Evolutionary conservation across 345 rosid species (phyloP).

Genomic region (Sapria himalayana): DNA sequence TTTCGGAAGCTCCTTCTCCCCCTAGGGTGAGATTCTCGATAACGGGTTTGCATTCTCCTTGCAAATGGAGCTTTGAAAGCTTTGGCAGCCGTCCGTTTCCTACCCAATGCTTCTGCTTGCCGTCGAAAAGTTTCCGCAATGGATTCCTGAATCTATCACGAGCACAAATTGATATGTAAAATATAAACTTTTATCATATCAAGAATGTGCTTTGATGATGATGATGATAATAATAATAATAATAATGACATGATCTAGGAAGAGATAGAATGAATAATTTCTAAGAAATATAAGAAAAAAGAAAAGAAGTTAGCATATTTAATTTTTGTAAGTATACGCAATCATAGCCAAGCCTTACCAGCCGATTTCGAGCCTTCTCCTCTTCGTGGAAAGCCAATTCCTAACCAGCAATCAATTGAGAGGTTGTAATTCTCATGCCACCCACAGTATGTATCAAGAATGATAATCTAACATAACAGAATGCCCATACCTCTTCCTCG

Average conservation of each 20-base stretch:
- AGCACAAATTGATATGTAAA: too few species aligned
- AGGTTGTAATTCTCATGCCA: neutral
- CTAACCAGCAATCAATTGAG: constrained; percentile 11
- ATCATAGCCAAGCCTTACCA: constrained; percentile 15
- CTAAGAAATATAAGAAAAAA: too few species aligned
- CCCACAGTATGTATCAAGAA: too few species aligned
- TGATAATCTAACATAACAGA: constrained; percentile 3
- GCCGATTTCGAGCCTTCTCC: constrained; percentile 28
- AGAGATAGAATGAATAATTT: too few species aligned
- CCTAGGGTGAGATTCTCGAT: constrained; percentile 14
- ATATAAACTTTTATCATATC: too few species aligned
- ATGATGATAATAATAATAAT: too few species aligned
- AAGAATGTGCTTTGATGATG: too few species aligned
- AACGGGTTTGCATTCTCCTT: constrained; percentile 15
- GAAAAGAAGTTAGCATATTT: too few species aligned
- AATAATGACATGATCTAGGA: too few species aligned
- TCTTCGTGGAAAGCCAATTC: constrained; percentile 37
- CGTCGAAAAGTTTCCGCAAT: constrained; percentile 23
- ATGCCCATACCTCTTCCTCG: constrained; percentile 37
- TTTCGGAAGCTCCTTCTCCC: constrained; percentile 17
- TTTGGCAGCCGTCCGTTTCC: constrained; percentile 15
- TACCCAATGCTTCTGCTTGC: constrained; percentile 29
- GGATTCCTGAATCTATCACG: constrained; percentile 34
- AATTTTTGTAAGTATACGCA: too few species aligned
- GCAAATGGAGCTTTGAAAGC: constrained; percentile 10